Evolutionary conservation across 2,329 filamentous ascomycete genomes (phyloP).

Genomic region (Pseudocercospora crystallina): DNA sequence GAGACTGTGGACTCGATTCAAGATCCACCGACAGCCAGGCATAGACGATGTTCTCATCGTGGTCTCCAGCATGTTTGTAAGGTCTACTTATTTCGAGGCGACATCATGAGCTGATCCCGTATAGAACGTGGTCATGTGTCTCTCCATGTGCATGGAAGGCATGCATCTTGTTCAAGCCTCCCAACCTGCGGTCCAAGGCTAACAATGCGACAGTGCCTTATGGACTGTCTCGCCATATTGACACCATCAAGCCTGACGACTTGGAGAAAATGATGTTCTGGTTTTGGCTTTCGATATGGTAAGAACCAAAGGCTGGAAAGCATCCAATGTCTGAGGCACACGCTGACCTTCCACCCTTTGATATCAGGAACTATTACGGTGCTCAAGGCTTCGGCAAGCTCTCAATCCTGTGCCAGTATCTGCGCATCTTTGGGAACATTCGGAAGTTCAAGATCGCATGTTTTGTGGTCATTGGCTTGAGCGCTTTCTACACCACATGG

Average conservation of each 20-base stretch:
- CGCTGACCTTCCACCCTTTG: background rate
- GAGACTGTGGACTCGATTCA: conserved; percentile 3
- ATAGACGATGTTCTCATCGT: conserved; percentile 1
- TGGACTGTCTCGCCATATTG: conserved; percentile 1
- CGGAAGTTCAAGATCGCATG: conserved; percentile 8
- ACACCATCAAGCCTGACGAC: background rate
- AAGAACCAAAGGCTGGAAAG: background rate
- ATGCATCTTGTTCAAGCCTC: background rate
- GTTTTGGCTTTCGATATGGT: conserved; percentile 4
- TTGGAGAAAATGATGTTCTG: background rate
- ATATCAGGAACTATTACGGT: conserved; percentile 7
- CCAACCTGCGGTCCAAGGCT: background rate
- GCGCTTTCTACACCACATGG: conserved; percentile 11
- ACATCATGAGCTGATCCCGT: background rate
- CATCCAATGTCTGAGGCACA: too few relatives aligned
- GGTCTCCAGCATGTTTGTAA: background rate
- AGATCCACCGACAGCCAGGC: conserved; percentile 3
- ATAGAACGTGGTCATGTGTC: conserved; percentile 3
- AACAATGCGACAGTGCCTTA: background rate
- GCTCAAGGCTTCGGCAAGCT: conserved; percentile 14
- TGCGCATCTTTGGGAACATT: conserved; percentile 11
- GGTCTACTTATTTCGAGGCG: background rate
- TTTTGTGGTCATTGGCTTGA: conserved; percentile 4
- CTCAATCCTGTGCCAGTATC: conserved; percentile 8
- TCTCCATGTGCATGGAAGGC: conserved; percentile 1